Evolutionary conservation across 2,329 filamentous ascomycete genomes (phyloP), one percentile per base, ranked within the genome.

Genomic region (Aspergillus bombycis): DNA sequence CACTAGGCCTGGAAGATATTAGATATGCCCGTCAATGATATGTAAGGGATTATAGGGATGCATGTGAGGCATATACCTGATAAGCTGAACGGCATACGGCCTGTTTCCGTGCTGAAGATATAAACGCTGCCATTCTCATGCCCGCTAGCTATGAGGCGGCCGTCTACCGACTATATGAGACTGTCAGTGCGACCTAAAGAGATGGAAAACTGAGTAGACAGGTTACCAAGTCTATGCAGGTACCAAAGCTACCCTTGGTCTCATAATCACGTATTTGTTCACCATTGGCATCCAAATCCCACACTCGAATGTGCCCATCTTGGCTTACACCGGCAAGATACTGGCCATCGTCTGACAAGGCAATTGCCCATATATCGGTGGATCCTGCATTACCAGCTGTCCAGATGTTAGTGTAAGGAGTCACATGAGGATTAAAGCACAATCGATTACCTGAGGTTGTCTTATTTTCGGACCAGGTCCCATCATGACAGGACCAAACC

Each of bases 81-180:
- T 28, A 99, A 83, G 9, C 93, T 95, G 78, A 97, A 94, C 14
- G 92, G 84, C 70, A 99, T 87, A 60, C 92, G 88, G 4, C 92
- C 92, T 0, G 91, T 93, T 70, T 93, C 90, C 72, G 97, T 98
- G 82, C 93, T 94, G 84, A 98, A 99, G 65, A 99, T 88, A 80
- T 97, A 97, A 66, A 98, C 87, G 14, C 89, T 89, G 19, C 95
- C 95, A 72, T 91, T 97, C 76, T 97, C 91, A 79, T 99, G 94
- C 0, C 95, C 95, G 58, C 91, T 96, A 4, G 94, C 94, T 34
- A 94, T 96, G 77, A 93, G 91, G 66, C 87, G 89, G 59, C 94
- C 94, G 77, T 99, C 91, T 23, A 81, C 75, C 64, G 86, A 89
- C 86, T 88, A 38, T 45, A 57, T 14, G 46, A n/a, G 3, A 19